Evolutionary conservation across 2,329 filamentous ascomycete species (phyloP).

Genomic region (Monosporascus sp.): DNA sequence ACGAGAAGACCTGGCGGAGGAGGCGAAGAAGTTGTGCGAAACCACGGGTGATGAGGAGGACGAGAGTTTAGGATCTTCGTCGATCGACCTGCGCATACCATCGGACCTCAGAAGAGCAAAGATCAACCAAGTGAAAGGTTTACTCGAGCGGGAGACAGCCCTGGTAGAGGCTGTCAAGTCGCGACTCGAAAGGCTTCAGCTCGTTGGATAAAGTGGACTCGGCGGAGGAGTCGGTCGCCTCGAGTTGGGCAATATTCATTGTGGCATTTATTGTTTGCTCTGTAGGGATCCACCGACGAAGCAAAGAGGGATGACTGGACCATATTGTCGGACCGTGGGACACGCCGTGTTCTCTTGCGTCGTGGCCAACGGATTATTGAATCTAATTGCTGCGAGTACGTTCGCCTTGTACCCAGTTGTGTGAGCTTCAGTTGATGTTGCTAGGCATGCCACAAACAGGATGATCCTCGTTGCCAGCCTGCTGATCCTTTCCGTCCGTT

Average conservation of each 20-base stretch:
- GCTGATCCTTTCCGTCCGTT: neutral
- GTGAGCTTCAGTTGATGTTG: neutral
- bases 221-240: slow-evolving; percentile 5
- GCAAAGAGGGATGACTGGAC: neutral
- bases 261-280: slow-evolving; percentile 14
- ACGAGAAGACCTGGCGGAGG: slow-evolving; percentile 46
- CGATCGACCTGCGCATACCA: slow-evolving; percentile 48
- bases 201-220: slow-evolving; percentile 19
- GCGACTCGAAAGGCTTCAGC: slow-evolving; percentile 53
- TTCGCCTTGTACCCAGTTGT: neutral
- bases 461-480: neutral
- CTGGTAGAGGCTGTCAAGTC: slow-evolving; percentile 62
- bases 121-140: slow-evolving; percentile 55
- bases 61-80: slow-evolving; percentile 24
- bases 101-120: slow-evolving; percentile 58
- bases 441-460: neutral
- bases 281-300: neutral
- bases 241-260: slow-evolving; percentile 7
- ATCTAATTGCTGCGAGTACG: neutral
- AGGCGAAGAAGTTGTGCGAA: slow-evolving; percentile 40
- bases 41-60: slow-evolving; percentile 21
- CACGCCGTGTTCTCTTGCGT: neutral
- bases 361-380: neutral
- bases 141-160: slow-evolving; percentile 62
- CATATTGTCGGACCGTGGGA: neutral